These are phyloP conservation scores for Monosporascus sp. DNA, from an alignment of 2,329 filamentous ascomycete genomes.

Conservation along the genomic window DNA sequence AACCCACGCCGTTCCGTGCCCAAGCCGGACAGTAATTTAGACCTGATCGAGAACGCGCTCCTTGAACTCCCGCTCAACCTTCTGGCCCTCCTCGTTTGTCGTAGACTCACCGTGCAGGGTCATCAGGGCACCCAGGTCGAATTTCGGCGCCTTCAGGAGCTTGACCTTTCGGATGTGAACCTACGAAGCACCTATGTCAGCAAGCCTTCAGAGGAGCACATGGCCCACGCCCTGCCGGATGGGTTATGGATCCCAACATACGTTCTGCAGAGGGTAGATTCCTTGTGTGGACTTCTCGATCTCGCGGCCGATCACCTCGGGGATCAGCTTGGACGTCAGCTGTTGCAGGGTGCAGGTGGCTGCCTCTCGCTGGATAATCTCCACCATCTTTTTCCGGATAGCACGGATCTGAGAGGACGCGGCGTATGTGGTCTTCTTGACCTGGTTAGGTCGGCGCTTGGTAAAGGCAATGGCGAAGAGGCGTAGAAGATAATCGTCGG, in stretches of 20 bases:
- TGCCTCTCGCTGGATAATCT: slow-evolving; percentile 97
- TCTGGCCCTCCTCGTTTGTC: slow-evolving; percentile 94
- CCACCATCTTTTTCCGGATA: slow-evolving; percentile 99
- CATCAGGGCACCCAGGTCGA: slow-evolving; percentile 94
- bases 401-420: slow-evolving; percentile 93
- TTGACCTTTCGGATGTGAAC: slow-evolving; percentile 99
- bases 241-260: slow-evolving; percentile 44
- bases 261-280: slow-evolving; percentile 99
- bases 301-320: slow-evolving; percentile 98
- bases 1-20: slow-evolving; percentile 42
- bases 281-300: slow-evolving; percentile 99
- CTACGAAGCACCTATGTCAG: slow-evolving; percentile 46
- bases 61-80: slow-evolving; percentile 99
- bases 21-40: slow-evolving; percentile 53
- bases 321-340: slow-evolving; percentile 97
- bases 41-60: slow-evolving; percentile 91
- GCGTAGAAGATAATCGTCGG: slow-evolving; percentile 98
- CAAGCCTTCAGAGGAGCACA: slow-evolving; percentile 8
- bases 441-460: slow-evolving; percentile 98
- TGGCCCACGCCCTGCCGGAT: not conserved
- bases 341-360: slow-evolving; percentile 90
- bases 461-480: slow-evolving; percentile 99
- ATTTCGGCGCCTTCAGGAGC: slow-evolving; percentile 97
- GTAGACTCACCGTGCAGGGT: slow-evolving; percentile 95
- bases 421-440: slow-evolving; percentile 99